Evolutionary conservation across 768 basidiomycete species (phyloP), one percentile per base, ranked within the genome.

Genomic region (Cantharellus anzutake): DNA sequence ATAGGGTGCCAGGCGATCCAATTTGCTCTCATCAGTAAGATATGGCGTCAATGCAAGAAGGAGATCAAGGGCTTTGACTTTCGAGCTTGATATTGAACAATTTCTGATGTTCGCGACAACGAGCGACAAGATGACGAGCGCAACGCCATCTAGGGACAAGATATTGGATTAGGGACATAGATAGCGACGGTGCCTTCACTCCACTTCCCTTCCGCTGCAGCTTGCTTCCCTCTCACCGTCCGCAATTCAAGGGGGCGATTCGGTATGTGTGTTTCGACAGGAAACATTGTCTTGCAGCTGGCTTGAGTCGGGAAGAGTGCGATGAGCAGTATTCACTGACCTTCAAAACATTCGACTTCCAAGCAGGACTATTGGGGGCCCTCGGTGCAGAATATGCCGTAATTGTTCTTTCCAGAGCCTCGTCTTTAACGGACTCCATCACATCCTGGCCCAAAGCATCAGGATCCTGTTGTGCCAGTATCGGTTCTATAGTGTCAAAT

Each of bases 1-100:
- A 64, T 92, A 97, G 0, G 96, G 96, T 2, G 94, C 76, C 73
- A 96, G 80, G 2, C 93, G 80, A 68, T 99, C 96, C 57, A 97
- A 72, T 68, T 93, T 93, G 2, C 92, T 90, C 69, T 97, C 96
- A 66, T 98, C 96, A 0, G 89, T 89, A 41, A 98, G 74, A 65
- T 86, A 84, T 5, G 79, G 77, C 4, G 80, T 77, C 14, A 98
- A 73, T 0, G 87, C 86, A 35, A 96, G 76, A 60, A 96, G 84
- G 3, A 94, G 76, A 65, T 97, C 91, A 53, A 98, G 70, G 0
- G 84, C 87, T 41, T 80, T 82, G 34, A 93, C 72, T 70, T 90
- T 90, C 20, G 90, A 92, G 35, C 85, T 84, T 0, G 94, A 89
- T 0, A 90, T 75, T 5, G 76, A 72, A 66, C 88, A 94, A 64